These are phyloP conservation scores for Dacryopinax primogenitus DNA, from an alignment of 768 basidiomycete genomes.

Conservation along the genomic window DNA sequence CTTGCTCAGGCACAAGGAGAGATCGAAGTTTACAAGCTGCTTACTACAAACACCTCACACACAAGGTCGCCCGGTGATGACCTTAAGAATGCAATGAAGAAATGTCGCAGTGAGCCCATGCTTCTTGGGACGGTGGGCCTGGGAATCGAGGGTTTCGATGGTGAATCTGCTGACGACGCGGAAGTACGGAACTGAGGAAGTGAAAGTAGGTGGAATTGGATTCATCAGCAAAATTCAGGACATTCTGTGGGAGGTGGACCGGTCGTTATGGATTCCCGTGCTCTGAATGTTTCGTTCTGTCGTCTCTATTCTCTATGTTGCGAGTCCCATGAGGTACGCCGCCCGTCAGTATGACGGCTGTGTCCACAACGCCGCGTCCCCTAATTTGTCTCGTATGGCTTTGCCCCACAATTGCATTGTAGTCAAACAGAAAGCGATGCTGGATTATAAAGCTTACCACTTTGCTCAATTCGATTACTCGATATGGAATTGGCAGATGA, in stretches of 20 bases:
- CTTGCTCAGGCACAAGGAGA: conserved; percentile 6
- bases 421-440: too few relatives aligned
- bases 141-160: background rate
- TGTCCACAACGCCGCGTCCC: background rate
- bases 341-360: background rate
- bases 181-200: background rate
- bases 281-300: too few relatives aligned
- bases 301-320: too few relatives aligned
- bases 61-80: background rate
- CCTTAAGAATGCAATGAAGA: conserved; percentile 7
- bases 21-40: conserved; percentile 6
- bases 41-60: background rate
- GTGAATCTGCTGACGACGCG: background rate
- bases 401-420: background rate
- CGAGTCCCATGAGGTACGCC: too few relatives aligned
- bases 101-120: conserved; percentile 1
- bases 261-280: too few relatives aligned
- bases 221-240: too few relatives aligned
- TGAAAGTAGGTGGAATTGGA: too few relatives aligned
- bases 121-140: background rate
- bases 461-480: too few relatives aligned
- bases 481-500: background rate
- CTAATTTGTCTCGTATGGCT: background rate
- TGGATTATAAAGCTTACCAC: too few relatives aligned
- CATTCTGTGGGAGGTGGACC: too few relatives aligned